Base-by-base conservation (phyloP, 139 green algal species). In the Chlorella sp. region DNA sequence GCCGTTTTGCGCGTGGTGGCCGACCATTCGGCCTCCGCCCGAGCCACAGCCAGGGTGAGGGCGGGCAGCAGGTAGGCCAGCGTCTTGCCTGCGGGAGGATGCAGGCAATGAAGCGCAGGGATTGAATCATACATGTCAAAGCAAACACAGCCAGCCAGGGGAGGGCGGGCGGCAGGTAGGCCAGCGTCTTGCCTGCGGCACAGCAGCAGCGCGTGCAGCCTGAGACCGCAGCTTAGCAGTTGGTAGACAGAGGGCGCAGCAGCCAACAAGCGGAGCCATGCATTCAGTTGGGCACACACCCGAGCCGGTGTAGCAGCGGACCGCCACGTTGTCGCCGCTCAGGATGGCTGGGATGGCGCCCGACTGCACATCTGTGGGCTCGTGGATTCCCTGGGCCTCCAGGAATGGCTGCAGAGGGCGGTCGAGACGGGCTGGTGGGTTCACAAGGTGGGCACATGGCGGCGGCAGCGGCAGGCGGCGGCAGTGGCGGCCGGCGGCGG, bases 11-110 rank as follows among this genome's bases (percentile, higher is more conserved):
- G 62, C 30, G 86, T 88, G 8, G 69, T 77, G 34, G 14, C n/a
- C 9, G 38, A 46, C 87, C 84, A 87, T 65, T 92, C 88, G 9
- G 73, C 65, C 60, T 95, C 91, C 14, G 93, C 92, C 0, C 90
- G 87, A 72, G 82, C 48, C 7, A 97, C 77, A 0, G 92, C 94
- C 30, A 92, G 77, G 0, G 87, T 94, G 62, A 99, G 82, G 3
- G 95, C 84, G 0, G 97, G 97, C 56, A 99, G 90, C 69, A 99
- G 86, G 90, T 96, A 99, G 0, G 97, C 95, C 32, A 99, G 90
- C 1, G 97, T 99, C 93, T 98, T 99, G 48, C 97, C 97, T 20
- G 64, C 64, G 20, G 30, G 20, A n/a, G n/a, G n/a, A n/a, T n/a
- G n/a, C n/a, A n/a, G n/a, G n/a, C n/a, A n/a, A n/a, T n/a, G n/a